Evolutionary conservation across 2,329 filamentous ascomycete species (phyloP).

Genomic region (Epichloe brachyelytri): DNA sequence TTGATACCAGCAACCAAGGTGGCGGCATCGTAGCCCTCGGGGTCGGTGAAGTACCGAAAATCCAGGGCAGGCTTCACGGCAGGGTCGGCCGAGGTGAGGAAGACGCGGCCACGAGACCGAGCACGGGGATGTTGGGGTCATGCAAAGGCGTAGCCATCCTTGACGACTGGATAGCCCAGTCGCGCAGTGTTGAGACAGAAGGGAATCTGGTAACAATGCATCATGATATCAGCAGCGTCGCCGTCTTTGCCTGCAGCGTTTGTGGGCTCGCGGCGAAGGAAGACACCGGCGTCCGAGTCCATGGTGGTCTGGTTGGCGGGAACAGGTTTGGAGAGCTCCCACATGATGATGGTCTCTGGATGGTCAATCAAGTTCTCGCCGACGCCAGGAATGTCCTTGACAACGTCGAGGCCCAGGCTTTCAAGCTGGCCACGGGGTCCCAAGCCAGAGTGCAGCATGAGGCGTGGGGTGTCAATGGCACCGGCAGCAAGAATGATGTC

Average conservation of each 20-base stretch:
- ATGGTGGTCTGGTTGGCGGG: constrained; percentile 75
- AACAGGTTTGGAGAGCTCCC: constrained; percentile 68
- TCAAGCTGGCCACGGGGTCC: constrained; percentile 41
- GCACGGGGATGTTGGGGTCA: constrained; percentile 83
- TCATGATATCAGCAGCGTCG: constrained; percentile 77
- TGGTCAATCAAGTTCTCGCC: constrained; percentile 51
- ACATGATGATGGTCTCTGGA: constrained; percentile 47
- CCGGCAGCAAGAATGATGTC: constrained; percentile 75
- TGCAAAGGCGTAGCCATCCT: constrained; percentile 74
- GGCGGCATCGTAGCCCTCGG: constrained; percentile 72
- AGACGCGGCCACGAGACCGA: constrained; percentile 63
- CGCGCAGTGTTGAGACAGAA: constrained; percentile 78
- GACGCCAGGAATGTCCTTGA: constrained; percentile 44
- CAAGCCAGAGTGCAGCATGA: constrained; percentile 45
- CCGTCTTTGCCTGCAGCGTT: constrained; percentile 58
- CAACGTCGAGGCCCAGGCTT: constrained; percentile 39
- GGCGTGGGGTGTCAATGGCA: constrained; percentile 67
- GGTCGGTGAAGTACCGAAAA: constrained; percentile 82
- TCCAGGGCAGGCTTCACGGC: constrained; percentile 69
- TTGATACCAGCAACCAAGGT: constrained; percentile 67
- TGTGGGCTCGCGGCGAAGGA: constrained; percentile 63
- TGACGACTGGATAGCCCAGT: constrained; percentile 51
- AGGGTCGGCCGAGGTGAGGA: constrained; percentile 64
- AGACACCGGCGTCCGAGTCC: constrained; percentile 83
- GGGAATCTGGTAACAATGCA: constrained; percentile 94